Base-by-base conservation (phyloP, 192 early-diverging fungal species). In the Backusella australiensis region DNA sequence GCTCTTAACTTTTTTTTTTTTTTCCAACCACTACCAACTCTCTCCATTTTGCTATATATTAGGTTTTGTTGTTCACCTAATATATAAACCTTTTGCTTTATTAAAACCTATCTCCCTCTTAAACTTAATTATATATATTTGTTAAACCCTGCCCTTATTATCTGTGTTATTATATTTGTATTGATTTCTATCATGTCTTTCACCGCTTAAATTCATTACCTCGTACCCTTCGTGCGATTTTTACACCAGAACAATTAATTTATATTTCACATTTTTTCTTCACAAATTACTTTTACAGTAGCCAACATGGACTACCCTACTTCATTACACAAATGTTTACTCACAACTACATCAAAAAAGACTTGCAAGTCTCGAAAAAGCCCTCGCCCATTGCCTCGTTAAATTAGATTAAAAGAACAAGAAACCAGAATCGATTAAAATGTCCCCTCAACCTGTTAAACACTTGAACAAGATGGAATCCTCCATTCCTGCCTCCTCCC, bases 271-370 rank as follows among this genome's bases (percentile, higher is more conserved):
- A 67, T 39, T 52, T 32, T 71, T 71, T 29, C 17, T 19, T 71
- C 41, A 71, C 19, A 71, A 44, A 46, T 49, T 26, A 26, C 23
- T 29, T 29, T 63, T 23, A 26, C 56, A 63, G 41, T 75, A 63
- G 74, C 77, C 77, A 78, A 35, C 67, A 78, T 78, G 77, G 77
- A 29, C 70, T 71, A 71, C 70, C 42, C 49, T 66, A 67, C 44
- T 49, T 35, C 44, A 53, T 74, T 67, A 35, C 69, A 69, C 67
- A 69, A 49, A 78, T 78, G 77, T 42, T 68, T 68, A 73, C 66
- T 69, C 35, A 73, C 56, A 63, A 63, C 66, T 71, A 46, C 56
- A 71, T 66, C 34, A 72, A 73, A 78, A 78, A 78, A 78, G 66
- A 73, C 46, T 44, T 67, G 72, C 67, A 78, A 78, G 59, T 69